These are phyloP conservation scores for Sclerotiophoma versabilis DNA, from an alignment of 2,329 filamentous ascomycete genomes.

Conservation along the genomic window DNA sequence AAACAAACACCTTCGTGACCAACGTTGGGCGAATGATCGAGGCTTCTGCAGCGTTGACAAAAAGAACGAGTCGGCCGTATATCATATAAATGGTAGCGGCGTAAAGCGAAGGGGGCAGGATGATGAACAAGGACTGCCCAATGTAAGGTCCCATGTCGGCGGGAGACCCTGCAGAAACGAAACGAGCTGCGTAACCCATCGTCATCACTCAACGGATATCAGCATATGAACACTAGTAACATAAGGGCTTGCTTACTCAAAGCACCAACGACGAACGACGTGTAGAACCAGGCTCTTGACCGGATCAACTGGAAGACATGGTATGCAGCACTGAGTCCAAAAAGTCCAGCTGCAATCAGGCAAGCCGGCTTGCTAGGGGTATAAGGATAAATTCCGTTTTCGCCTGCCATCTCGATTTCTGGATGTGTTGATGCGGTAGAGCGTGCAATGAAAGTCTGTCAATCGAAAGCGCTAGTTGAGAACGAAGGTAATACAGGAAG, in stretches of 20 bases:
- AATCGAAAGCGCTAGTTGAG: not conserved
- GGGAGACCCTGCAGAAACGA: constrained; percentile 24
- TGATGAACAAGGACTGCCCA: constrained; percentile 48
- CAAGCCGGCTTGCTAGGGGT: constrained; percentile 20
- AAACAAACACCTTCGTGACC: constrained; percentile 63
- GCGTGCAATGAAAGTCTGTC: not conserved
- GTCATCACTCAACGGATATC: constrained; percentile 29
- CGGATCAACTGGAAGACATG: constrained; percentile 28
- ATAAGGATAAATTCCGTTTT: constrained; percentile 28
- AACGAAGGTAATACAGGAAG: not conserved
- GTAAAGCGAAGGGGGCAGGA: constrained; percentile 54
- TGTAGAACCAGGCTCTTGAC: constrained; percentile 35
- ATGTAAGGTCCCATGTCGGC: constrained; percentile 40
- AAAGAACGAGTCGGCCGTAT: constrained; percentile 48
- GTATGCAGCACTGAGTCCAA: constrained; percentile 26
- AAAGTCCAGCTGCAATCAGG: constrained; percentile 21
- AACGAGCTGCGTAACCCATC: constrained; percentile 26
- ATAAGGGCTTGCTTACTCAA: constrained; percentile 19
- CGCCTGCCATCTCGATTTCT: constrained; percentile 15
- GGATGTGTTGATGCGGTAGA: too few species aligned
- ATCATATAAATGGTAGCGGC: constrained; percentile 57
- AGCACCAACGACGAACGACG: constrained; percentile 25
- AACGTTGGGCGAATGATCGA: constrained; percentile 52
- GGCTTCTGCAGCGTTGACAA: constrained; percentile 49
- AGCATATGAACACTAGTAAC: not conserved